Evolutionary conservation across 768 basidiomycete genomes (phyloP), one percentile per base, ranked within the genome.

Genomic region (Coprinellus micaceus): DNA sequence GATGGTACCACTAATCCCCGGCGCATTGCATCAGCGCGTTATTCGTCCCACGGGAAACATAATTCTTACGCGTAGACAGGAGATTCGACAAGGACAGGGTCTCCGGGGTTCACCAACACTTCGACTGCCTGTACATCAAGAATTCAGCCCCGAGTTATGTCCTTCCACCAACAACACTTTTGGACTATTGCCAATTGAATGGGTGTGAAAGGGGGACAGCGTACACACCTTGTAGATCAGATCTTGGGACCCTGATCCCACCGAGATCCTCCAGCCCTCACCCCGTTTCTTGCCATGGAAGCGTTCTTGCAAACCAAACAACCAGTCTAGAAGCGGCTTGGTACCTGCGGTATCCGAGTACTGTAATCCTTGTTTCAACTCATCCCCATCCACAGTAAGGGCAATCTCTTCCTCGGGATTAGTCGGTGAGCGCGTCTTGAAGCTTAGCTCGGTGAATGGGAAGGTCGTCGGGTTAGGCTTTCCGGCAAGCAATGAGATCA

Each of bases 401-500:
- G 75, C 67, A 2, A 73, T 71, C 29, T 84, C 81, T 52, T 77
- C 67, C 19, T 64, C 59, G 11, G 74, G 72, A 54, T 81, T 71
- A 22, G 66, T 68, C 2, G 81, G 82, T 11, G 82, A 80, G 19
- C 77, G 73, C 3, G 84, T 77, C 1, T 76, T 82, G 69, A 91
- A 84, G 54, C 80, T 85, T 62, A 98, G 74, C 0, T 87, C 85
- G 2, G 85, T 84, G 74, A 98, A 91, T 1, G 96, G 96, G 74
- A 98, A 98, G 19, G 91, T 89, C n/a, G 79, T 75, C 7, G 86
- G 79, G 65, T 96, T 95, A 5, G 96, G 96, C 69, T 95, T 94
- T 25, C 96, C 96, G 0, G 94, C 94, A 6, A 95, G 82, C 29
- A 94, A 69, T 2, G 88, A 91, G 54, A 94, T 85, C 36, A 91